Evolutionary conservation across 2,329 filamentous ascomycete species (phyloP).

Genomic region (Colletotrichum sidae): DNA sequence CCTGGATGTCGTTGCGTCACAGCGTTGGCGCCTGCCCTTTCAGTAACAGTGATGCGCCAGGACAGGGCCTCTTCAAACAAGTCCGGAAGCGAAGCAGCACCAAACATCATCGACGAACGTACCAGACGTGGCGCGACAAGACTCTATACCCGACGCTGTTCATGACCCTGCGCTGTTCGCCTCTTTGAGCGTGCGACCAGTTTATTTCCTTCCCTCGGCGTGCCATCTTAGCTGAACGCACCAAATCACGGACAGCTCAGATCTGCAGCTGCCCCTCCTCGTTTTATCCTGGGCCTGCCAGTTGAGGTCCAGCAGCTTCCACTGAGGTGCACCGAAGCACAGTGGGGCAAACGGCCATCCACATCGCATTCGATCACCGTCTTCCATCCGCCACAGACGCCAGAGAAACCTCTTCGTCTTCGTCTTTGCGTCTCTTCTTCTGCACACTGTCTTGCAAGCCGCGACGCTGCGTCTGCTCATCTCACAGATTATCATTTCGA

Average conservation of each 20-base stretch:
- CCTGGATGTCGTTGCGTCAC: constrained; percentile 37
- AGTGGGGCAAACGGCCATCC: constrained; percentile 35
- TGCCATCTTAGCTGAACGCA: too few relatives aligned
- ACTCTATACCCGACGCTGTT: too few relatives aligned
- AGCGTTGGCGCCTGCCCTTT: constrained; percentile 34
- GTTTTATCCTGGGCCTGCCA: constrained; percentile 2
- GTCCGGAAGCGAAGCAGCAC: neutral
- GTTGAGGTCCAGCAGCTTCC: constrained; percentile 17
- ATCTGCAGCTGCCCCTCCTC: constrained; percentile 26
- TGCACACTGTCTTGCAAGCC: too few relatives aligned
- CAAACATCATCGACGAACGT: constrained; percentile 4
- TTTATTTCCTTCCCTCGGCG: neutral
- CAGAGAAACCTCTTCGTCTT: too few relatives aligned
- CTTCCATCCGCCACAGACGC: too few relatives aligned
- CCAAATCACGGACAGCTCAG: neutral
- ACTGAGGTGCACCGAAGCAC: constrained; percentile 7
- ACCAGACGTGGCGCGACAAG: neutral
- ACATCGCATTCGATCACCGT: neutral
- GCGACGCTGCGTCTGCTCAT: too few relatives aligned
- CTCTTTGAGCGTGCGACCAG: too few relatives aligned
- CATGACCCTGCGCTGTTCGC: too few relatives aligned
- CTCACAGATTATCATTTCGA: too few relatives aligned
- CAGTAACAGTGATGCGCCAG: constrained; percentile 10
- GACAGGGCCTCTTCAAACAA: constrained; percentile 13
- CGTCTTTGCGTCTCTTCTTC: too few relatives aligned